phyloP scores from a whole-genome alignment of 345 rosid genomes.

The Populus nigra region DNA sequence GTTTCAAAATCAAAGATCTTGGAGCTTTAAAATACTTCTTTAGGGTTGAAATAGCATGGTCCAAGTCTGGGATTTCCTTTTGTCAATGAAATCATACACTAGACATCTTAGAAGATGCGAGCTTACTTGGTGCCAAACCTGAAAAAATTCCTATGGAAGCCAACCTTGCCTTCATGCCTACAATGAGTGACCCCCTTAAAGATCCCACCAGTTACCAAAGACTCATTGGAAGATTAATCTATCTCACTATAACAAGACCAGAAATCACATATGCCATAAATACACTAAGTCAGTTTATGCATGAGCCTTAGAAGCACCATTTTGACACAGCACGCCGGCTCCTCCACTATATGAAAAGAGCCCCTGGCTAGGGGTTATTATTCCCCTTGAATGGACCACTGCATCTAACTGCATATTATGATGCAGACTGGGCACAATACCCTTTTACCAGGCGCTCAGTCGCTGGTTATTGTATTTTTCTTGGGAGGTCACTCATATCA shows the following conservation, averaged over 20 bases:
- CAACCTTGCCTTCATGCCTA: background rate
- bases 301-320: too few species aligned
- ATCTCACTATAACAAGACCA: background rate
- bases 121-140: background rate
- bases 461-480: background rate
- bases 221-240: background rate
- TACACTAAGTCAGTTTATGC: too few species aligned
- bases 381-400: background rate
- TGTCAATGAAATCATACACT: background rate
- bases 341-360: background rate
- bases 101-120: background rate
- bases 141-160: background rate
- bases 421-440: background rate
- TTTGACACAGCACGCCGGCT: too few species aligned
- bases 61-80: background rate
- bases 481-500: background rate
- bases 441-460: background rate
- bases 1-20: background rate
- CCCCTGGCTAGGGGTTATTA: background rate
- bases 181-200: rapidly evolving
- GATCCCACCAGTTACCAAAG: background rate
- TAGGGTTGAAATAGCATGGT: background rate
- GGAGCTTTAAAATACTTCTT: background rate
- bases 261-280: background rate
- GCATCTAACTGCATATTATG: background rate